These are phyloP conservation scores for Russula earlei DNA, from an alignment of 768 basidiomycete genomes.

Conservation along the genomic window DNA sequence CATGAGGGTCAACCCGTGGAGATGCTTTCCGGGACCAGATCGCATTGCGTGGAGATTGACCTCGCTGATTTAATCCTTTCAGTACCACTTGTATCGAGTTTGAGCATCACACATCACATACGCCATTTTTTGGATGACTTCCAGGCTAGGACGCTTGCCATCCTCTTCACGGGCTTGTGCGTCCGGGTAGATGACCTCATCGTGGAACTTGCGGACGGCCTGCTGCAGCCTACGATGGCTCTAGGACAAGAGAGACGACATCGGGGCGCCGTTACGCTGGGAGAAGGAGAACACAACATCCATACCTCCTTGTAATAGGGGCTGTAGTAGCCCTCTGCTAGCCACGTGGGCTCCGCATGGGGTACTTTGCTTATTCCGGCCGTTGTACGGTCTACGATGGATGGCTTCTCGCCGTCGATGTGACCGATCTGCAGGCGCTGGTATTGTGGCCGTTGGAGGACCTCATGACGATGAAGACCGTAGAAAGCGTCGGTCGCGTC, in stretches of 20 bases:
- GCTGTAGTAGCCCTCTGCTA: constrained; percentile 56
- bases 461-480: constrained; percentile 78
- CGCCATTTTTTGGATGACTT: constrained; percentile 78
- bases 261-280: not conserved
- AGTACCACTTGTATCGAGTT: not conserved
- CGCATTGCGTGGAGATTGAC: constrained; percentile 81
- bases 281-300: not conserved
- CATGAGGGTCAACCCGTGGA: constrained; percentile 70
- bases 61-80: constrained; percentile 33
- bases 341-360: constrained; percentile 84
- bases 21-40: constrained; percentile 82
- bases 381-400: constrained; percentile 37
- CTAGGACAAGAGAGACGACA: constrained; percentile 28
- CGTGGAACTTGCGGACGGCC: constrained; percentile 55
- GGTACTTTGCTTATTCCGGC: constrained; percentile 70
- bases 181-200: constrained; percentile 49
- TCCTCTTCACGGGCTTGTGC: constrained; percentile 65
- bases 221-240: constrained; percentile 52
- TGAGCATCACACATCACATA: constrained; percentile 25
- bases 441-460: constrained; percentile 68
- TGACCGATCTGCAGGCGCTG: constrained; percentile 65
- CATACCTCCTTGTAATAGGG: constrained; percentile 71
- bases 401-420: constrained; percentile 50
- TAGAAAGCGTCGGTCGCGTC: constrained; percentile 87
- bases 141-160: constrained; percentile 77